These are phyloP conservation scores for Phialocephala subalpina DNA, from an alignment of 2,329 filamentous ascomycete genomes.

Conservation along the genomic window DNA sequence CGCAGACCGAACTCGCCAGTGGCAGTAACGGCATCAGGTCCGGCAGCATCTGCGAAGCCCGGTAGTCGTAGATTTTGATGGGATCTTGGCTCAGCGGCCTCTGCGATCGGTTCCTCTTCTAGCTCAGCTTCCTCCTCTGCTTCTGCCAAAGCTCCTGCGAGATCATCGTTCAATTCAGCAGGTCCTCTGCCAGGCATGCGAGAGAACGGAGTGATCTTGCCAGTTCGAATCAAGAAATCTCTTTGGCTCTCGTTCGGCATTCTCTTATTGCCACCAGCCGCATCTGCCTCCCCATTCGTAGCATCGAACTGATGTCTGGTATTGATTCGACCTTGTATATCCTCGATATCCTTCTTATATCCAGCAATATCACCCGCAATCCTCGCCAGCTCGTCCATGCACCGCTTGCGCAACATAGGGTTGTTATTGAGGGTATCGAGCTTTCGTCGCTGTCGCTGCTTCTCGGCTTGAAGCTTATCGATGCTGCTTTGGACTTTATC, in stretches of 20 bases:
- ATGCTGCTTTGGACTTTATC: constrained; percentile 62
- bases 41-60: constrained; percentile 68
- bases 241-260: constrained; percentile 83
- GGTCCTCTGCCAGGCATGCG: constrained; percentile 65
- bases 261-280: constrained; percentile 61
- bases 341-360: constrained; percentile 75
- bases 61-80: constrained; percentile 79
- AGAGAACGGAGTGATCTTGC: constrained; percentile 96
- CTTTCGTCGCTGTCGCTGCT: constrained; percentile 65
- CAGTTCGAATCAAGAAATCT: constrained; percentile 92
- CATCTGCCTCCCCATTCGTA: constrained; percentile 51
- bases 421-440: constrained; percentile 60
- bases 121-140: constrained; percentile 74
- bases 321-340: constrained; percentile 84
- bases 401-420: constrained; percentile 54
- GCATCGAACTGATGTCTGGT: constrained; percentile 68
- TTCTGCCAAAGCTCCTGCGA: constrained; percentile 81
- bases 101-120: constrained; percentile 48
- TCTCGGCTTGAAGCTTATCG: constrained; percentile 69
- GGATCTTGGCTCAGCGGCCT: constrained; percentile 59
- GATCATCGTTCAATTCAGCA: constrained; percentile 69
- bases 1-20: constrained; percentile 65
- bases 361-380: constrained; percentile 45
- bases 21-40: constrained; percentile 43
- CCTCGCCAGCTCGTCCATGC: constrained; percentile 47